A percentile compares a stretch with the other conserved stretches of the same genome.
phyloP scores from a whole-genome alignment of 2,329 filamentous ascomycete genomes.

The Pseudogymnoascus sp. region DNA sequence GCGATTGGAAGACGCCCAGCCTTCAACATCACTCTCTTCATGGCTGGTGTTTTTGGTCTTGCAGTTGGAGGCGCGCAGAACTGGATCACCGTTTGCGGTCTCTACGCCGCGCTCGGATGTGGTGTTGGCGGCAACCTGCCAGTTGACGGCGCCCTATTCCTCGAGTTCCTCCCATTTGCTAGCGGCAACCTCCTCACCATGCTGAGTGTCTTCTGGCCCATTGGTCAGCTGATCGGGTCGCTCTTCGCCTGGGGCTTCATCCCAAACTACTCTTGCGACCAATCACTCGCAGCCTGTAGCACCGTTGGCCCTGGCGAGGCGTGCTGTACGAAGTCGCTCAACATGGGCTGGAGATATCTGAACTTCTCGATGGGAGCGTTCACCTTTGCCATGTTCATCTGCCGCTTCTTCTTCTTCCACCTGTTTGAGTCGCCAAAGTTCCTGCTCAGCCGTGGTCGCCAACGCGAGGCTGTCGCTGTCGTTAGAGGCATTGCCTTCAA shows the following conservation, averaged over 20 bases:
- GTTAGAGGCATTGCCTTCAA: conserved; percentile 69
- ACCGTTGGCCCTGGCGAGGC: conserved; percentile 25
- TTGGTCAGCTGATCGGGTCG: conserved; percentile 68
- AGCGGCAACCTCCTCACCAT: conserved; percentile 68
- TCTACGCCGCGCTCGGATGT: conserved; percentile 55
- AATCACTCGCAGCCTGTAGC: conserved; percentile 27
- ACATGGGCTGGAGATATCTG: conserved; percentile 72
- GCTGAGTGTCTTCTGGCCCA: conserved; percentile 79
- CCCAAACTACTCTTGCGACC: conserved; percentile 30
- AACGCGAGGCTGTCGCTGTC: conserved; percentile 70
- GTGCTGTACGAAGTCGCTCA: conserved; percentile 27
- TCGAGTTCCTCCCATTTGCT: conserved; percentile 73
- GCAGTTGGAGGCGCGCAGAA: conserved; percentile 57
- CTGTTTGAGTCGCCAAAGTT: conserved; percentile 83
- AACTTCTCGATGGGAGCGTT: conserved; percentile 61
- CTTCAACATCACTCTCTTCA: conserved; percentile 71
- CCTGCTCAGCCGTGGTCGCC: conserved; percentile 65
- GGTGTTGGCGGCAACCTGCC: conserved; percentile 70
- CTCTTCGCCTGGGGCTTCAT: conserved; percentile 70
- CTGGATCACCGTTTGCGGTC: conserved; percentile 56
- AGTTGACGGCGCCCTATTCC: conserved; percentile 71
- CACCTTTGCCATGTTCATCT: conserved; percentile 69
- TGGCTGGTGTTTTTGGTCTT: conserved; percentile 68
- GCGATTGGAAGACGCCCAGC: conserved; percentile 69
- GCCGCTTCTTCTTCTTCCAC: conserved; percentile 72